A percentile compares a stretch with the other conserved stretches of the same genome.
These are phyloP conservation scores for Cajanus cajan DNA, from an alignment of 306 rosid species.

Conservation along the genomic window DNA sequence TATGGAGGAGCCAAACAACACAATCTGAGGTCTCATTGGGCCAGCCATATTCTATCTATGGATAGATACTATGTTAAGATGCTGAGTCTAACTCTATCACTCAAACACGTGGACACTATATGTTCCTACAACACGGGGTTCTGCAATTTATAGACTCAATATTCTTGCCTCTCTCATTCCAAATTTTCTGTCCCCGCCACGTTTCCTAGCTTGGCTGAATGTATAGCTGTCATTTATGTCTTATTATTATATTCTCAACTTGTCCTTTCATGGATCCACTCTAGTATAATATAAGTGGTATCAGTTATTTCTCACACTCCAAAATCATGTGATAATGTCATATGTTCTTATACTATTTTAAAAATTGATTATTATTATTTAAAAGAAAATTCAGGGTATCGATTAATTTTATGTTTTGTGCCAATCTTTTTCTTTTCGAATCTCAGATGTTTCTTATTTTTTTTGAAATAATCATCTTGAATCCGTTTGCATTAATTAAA, in stretches of 20 bases:
- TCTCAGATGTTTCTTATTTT: too few relatives aligned
- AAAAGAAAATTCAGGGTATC: too few relatives aligned
- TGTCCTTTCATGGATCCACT: not conserved
- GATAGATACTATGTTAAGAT: too few relatives aligned
- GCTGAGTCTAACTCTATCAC: not conserved
- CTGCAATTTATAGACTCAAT: slow-evolving; percentile 24
- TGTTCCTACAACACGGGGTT: not conserved
- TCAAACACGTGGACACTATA: not conserved
- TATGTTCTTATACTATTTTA: too few relatives aligned
- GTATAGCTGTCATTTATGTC: not conserved
- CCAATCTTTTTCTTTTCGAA: too few relatives aligned
- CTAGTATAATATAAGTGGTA: not conserved
- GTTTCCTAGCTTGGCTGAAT: not conserved
- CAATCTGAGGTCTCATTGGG: slow-evolving; percentile 77
- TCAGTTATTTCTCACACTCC: not conserved
- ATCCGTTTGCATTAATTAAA: too few relatives aligned
- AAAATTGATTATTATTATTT: too few relatives aligned
- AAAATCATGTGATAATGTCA: too few relatives aligned
- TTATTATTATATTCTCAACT: not conserved
- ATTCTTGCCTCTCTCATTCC: not conserved
- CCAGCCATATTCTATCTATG: slow-evolving; percentile 51
- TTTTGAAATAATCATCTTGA: too few relatives aligned
- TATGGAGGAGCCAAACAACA: slow-evolving; percentile 87
- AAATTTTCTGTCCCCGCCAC: not conserved
- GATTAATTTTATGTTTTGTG: too few relatives aligned